Base-by-base conservation (phyloP, 2,329 filamentous ascomycete genomes). In the Teratosphaeria destructans region DNA sequence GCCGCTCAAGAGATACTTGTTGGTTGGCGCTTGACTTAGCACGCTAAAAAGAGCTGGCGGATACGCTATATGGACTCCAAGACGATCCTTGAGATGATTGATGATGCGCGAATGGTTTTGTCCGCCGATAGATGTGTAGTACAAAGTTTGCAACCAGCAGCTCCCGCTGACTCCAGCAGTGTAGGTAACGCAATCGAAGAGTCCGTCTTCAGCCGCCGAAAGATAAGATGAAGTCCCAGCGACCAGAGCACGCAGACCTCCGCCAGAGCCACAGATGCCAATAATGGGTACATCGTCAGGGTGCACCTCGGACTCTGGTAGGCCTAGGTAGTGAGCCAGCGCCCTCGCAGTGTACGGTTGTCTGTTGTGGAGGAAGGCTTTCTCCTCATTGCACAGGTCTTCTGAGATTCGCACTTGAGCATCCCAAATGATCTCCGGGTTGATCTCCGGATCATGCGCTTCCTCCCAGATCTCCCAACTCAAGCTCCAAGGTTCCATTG, bases 111-210 rank as follows among this genome's bases (percentile, higher is more conserved):
- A 77, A 65, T 95, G 83, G 62, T 83, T 84, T 58, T 85, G 83
- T 16, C 81, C 79, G 0, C 87, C 82, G 59, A 97, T 81, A 0
- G 90, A 89, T 0, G 90, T 93, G 69, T 94, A 86, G 71, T 89
- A 96, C 3, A 99, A 79, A 0, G 89, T 81, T 72, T 97, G 93
- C 5, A 97, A 80, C 94, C 94, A 99, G 73, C 94, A 97, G 64
- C 89, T 95, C 0, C 94, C 94, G 70, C 91, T 96, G 55, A 99
- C 94, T 1, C 94, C 94, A 5, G 93, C 90, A 0, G 91, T 95
- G 70, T 99, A 99, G 1, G 92, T 97, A 11, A 90, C 82, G 71
- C 94, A 97, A 74, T 96, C 92, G 71, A 96, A 95, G 0, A 99
- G 78, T 0, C 94, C 94, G 60, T 89, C 88, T 71, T 96, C 88